Percentiles rank a stretch among this genome's conserved stretches.
Conservation (phyloP, 2,329 filamentous ascomycete genomes). For the Purpureocillium lavendulum region DNA sequence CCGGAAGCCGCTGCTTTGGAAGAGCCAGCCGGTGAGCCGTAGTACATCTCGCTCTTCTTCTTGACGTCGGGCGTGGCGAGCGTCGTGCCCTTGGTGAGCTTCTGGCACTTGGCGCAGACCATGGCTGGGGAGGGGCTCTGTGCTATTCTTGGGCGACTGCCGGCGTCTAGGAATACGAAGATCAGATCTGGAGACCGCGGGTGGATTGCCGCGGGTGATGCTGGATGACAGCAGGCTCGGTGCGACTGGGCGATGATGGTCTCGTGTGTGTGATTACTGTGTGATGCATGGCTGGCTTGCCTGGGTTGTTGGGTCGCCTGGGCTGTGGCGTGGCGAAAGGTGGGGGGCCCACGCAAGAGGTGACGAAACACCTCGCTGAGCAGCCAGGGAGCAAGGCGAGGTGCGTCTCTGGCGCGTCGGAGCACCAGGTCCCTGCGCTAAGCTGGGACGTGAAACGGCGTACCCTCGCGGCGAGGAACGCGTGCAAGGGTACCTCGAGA, state of each 20-base stretch:
- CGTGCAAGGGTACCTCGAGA: background rate
- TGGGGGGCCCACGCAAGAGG: background rate
- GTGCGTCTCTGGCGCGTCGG: background rate
- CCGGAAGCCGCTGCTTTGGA: constrained; percentile 29
- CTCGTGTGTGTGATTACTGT: too few species aligned
- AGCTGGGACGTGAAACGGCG: background rate
- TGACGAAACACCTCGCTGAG: constrained; percentile 1
- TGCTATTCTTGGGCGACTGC: too few species aligned
- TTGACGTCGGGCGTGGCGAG: constrained; percentile 58
- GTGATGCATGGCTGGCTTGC: too few species aligned
- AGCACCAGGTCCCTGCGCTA: background rate
- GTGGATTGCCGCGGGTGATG: too few species aligned
- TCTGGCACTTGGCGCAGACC: constrained; percentile 59
- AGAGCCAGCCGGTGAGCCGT: constrained; percentile 42
- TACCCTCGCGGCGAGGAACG: background rate
- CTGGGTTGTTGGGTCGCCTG: too few species aligned
- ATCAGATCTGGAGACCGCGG: too few species aligned
- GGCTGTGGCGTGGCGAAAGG: too few species aligned
- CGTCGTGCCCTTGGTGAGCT: constrained; percentile 46
- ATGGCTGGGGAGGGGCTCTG: constrained; percentile 23
- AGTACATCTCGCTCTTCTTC: constrained; percentile 59
- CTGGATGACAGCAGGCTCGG: background rate
- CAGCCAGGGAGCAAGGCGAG: too few species aligned
- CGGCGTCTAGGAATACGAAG: too few species aligned
- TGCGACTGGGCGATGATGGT: background rate